Conservation (phyloP, 305 asterid species). For the Andrographis paniculata region DNA sequence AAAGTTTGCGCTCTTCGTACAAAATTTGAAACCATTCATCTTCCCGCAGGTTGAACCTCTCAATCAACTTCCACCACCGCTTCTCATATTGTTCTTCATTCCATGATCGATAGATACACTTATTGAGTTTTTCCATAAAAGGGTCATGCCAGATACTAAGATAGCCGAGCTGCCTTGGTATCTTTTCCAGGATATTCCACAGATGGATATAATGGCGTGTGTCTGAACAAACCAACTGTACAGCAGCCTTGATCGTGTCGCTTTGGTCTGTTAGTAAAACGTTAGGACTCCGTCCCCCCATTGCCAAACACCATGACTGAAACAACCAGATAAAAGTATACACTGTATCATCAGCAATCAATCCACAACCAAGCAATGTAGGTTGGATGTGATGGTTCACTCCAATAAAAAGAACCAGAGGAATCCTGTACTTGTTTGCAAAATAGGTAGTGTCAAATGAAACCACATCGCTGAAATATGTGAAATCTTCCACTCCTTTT, state of each 20-base stretch:
- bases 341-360: constrained; percentile 75
- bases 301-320: constrained; percentile 76
- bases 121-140: constrained; percentile 52
- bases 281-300: constrained; percentile 71
- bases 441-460: constrained; percentile 66
- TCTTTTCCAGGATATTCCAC: constrained; percentile 62
- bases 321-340: constrained; percentile 70
- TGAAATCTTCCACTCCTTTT: constrained; percentile 68
- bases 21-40: constrained; percentile 66
- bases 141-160: constrained; percentile 56
- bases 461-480: constrained; percentile 64
- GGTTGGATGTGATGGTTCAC: constrained; percentile 85
- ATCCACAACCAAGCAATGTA: constrained; percentile 73
- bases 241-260: constrained; percentile 61
- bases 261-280: constrained; percentile 65
- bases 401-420: constrained; percentile 81
- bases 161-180: constrained; percentile 60
- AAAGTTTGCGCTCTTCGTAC: constrained; percentile 58
- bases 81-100: constrained; percentile 64
- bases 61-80: constrained; percentile 84
- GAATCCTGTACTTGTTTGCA: constrained; percentile 55
- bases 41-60: constrained; percentile 58
- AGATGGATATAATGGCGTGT: constrained; percentile 52
- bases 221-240: constrained; percentile 40
- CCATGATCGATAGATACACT: constrained; percentile 69